phyloP scores from a whole-genome alignment of 495 filamentous ascomycete genomes.

The Xylaria nigripes region DNA sequence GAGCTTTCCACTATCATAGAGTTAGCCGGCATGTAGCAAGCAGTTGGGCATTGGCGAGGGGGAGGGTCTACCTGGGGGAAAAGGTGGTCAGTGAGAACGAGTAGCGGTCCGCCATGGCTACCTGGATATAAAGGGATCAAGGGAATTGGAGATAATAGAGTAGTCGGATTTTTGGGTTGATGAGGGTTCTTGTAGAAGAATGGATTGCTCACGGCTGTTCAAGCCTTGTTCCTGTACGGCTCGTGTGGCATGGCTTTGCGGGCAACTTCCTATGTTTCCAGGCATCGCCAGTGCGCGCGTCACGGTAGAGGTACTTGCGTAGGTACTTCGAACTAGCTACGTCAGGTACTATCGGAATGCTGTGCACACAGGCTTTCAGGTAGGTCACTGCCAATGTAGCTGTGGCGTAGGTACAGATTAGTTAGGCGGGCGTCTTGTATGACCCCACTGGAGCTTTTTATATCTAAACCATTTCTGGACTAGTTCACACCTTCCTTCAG shows the following conservation, averaged over 20 bases:
- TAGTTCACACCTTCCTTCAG: too few relatives aligned
- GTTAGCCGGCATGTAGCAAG: constrained; percentile 36
- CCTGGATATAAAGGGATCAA: background rate
- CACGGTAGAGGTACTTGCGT: background rate
- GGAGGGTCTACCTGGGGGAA: constrained; percentile 80
- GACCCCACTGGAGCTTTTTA: too few relatives aligned
- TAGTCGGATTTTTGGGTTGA: constrained; percentile 4
- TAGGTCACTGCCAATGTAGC: too few relatives aligned
- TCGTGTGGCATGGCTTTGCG: constrained; percentile 7
- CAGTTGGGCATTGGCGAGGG: constrained; percentile 10
- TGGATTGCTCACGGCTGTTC: constrained; percentile 7
- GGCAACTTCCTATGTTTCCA: constrained; percentile 5
- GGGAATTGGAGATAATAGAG: constrained; percentile 1
- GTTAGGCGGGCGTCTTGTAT: too few relatives aligned
- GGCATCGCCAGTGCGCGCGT: constrained; percentile 18
- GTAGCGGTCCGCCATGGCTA: constrained; percentile 91
- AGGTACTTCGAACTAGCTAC: background rate
- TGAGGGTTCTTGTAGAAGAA: constrained; percentile 2
- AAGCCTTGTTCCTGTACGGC: constrained; percentile 5
- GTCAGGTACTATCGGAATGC: too few relatives aligned
- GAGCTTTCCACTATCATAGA: constrained; percentile 72
- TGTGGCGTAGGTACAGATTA: too few relatives aligned
- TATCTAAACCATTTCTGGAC: too few relatives aligned
- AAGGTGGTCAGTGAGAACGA: constrained; percentile 99
- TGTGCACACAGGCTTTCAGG: too few relatives aligned